phyloP scores from a whole-genome alignment of 352 stramenopile genomes.

The Phytophthora nicotianae region DNA sequence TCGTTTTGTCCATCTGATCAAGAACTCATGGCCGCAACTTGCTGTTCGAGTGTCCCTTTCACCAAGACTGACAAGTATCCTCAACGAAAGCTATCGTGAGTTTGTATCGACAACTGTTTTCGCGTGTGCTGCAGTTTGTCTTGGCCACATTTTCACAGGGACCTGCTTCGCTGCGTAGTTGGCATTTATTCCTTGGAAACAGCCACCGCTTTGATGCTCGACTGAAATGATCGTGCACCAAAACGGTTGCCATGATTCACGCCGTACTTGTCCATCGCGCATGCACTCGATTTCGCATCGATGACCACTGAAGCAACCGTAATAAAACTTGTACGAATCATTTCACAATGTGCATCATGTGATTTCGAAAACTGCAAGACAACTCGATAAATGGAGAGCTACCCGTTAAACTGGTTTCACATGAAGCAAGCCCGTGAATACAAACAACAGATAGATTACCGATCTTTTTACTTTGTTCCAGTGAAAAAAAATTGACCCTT shows the following conservation, averaged over 20 bases:
- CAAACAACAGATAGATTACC: neutral
- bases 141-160: slow-evolving; percentile 2
- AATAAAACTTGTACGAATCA: neutral
- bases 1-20: slow-evolving; percentile 20
- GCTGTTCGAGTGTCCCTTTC: slow-evolving; percentile 6
- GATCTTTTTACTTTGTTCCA: too few species aligned
- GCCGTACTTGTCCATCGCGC: neutral
- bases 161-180: slow-evolving; percentile 1
- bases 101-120: slow-evolving; percentile 13
- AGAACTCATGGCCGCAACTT: slow-evolving; percentile 12
- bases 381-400: too few species aligned
- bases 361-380: too few species aligned
- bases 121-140: neutral
- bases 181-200: neutral
- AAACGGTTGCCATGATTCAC: neutral
- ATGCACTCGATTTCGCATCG: neutral
- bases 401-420: too few species aligned
- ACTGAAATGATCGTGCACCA: neutral
- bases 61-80: neutral
- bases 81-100: slow-evolving; percentile 1
- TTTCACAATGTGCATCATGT: too few species aligned
- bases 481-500: too few species aligned
- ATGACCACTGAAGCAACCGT: too few species aligned
- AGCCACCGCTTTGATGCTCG: neutral
- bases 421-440: too few species aligned